Conservation (phyloP, 371 early-diverging fungal genomes). For the Lichtheimia ramosa region DNA sequence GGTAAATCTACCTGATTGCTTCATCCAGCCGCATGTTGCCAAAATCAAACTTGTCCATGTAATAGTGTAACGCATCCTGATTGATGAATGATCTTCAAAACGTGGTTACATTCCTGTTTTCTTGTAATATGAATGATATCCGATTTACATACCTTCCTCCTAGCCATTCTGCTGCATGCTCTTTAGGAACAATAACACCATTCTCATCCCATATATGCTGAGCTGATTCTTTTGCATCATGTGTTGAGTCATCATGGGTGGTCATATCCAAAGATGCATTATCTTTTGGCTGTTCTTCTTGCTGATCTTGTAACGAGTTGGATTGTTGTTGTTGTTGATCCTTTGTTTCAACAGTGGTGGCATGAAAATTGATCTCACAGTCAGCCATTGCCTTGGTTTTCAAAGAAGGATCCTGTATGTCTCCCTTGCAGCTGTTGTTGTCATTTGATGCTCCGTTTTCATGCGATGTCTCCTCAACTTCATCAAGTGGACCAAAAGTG, state of each 20-base stretch:
- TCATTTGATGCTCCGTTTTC: no score
- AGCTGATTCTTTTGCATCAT: conserved; percentile 31
- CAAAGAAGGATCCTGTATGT: no score
- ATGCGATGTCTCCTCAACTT: no score
- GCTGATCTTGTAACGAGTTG: not conserved
- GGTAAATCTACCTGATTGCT: conserved; percentile 62
- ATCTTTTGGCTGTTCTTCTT: not conserved
- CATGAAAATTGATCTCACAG: no score
- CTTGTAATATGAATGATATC: no score
- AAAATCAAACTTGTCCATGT: conserved; percentile 81
- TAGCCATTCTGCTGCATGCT: conserved; percentile 49
- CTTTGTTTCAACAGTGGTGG: no score
- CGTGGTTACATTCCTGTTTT: not conserved
- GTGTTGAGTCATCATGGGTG: not conserved
- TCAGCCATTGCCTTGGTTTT: no score
- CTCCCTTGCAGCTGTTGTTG: no score
- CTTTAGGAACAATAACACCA: conserved; percentile 30
- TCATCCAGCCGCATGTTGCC: conserved; percentile 67
- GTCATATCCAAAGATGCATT: not conserved
- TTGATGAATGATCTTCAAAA: conserved; percentile 49
- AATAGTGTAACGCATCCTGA: conserved; percentile 55
- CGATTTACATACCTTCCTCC: conserved; percentile 51
- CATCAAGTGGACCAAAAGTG: no score
- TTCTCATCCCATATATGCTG: conserved; percentile 43
- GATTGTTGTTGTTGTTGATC: no score